Evolutionary conservation across 2,329 filamentous ascomycete species (phyloP), one percentile per base, ranked within the genome.

Genomic region (Colletotrichum sp.): DNA sequence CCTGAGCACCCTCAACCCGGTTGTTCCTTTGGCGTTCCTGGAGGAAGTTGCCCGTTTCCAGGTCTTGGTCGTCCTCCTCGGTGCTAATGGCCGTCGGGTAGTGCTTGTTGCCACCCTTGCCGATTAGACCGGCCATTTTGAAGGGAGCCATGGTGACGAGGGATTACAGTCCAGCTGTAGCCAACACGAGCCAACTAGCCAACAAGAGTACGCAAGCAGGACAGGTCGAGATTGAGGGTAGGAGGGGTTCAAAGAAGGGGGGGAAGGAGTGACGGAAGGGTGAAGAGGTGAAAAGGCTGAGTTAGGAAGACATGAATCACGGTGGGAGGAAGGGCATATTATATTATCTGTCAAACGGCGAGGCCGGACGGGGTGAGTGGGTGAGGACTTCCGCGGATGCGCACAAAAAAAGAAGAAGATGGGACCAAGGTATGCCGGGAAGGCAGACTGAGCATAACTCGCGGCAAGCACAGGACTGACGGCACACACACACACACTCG

Each of bases 151-250:
- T 71, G 67, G 28, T 65, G 62, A 62, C 34, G 72, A 74, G 26
- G 65, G 71, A 65, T 73, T 76, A 76, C 75, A 76, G 75, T 76
- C 75, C 75, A 76, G 75, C 75, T 76, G 75, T 76, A 75, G 63
- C 67, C 67, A 69, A 62, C 34, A 44, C 44, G 55, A 69, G 67
- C 67, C 71, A 76, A 59, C 63, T 55, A 71, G 62, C 55, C 55
- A 63, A 71, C 21, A 63, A 67, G 66, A 68, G 66, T 28, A 44
- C 71, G 72, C 72, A 66, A 65, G 70, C 71, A 63, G 55, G 39
- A 59, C 34, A 72, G 70, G 70, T 68, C 44, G 68, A 65, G 68
- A 64, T 34, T 70, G 39, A 52, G 68, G 71, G 71, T 68, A 62
- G 64, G 28, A 34, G 34, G 59, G 72, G 34, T 24, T 55, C 34